A percentile compares a stretch with the other conserved stretches of the same genome.
phyloP scores from a whole-genome alignment of 768 basidiomycete genomes.

The Panus rudis region DNA sequence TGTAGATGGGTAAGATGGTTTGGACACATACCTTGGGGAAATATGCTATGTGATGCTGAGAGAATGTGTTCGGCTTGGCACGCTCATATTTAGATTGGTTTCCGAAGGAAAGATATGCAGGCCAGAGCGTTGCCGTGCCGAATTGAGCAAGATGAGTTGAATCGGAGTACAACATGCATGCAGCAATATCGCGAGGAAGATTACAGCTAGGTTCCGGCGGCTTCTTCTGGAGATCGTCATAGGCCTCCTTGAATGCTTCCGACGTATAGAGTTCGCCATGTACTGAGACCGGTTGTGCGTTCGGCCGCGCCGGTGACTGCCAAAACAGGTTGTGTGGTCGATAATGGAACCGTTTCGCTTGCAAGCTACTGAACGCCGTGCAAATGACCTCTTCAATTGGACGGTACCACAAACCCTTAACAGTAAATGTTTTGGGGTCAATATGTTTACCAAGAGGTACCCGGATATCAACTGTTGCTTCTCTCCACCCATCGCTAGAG shows the following conservation, averaged over 20 bases:
- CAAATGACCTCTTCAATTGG: slow-evolving; percentile 1
- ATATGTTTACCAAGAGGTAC: slow-evolving; percentile 8
- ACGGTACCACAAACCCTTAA: neutral
- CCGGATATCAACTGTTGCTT: slow-evolving; percentile 13
- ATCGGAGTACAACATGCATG: slow-evolving; percentile 23
- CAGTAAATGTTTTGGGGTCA: neutral
- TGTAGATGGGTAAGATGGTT: neutral
- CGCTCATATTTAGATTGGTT: slow-evolving; percentile 8
- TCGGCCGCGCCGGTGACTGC: neutral
- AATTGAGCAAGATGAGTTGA: slow-evolving; percentile 19
- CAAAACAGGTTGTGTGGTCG: neutral
- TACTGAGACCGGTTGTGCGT: slow-evolving; percentile 6
- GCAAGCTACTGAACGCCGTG: neutral
- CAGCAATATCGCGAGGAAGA: slow-evolving; percentile 6
- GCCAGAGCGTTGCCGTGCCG: slow-evolving; percentile 13
- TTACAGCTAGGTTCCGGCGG: slow-evolving; percentile 9
- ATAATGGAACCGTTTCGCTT: neutral
- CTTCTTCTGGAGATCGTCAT: slow-evolving; percentile 7
- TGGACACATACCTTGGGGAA: slow-evolving; percentile 8
- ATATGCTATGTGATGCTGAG: slow-evolving; percentile 18
- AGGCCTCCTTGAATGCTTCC: slow-evolving; percentile 11
- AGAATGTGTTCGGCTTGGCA: slow-evolving; percentile 3
- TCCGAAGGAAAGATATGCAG: slow-evolving; percentile 6
- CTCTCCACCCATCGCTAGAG: slow-evolving; percentile 15
- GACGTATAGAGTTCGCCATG: slow-evolving; percentile 20